These are phyloP conservation scores for Leccinum aurantiacum DNA, from an alignment of 768 basidiomycete genomes.

Conservation along the genomic window DNA sequence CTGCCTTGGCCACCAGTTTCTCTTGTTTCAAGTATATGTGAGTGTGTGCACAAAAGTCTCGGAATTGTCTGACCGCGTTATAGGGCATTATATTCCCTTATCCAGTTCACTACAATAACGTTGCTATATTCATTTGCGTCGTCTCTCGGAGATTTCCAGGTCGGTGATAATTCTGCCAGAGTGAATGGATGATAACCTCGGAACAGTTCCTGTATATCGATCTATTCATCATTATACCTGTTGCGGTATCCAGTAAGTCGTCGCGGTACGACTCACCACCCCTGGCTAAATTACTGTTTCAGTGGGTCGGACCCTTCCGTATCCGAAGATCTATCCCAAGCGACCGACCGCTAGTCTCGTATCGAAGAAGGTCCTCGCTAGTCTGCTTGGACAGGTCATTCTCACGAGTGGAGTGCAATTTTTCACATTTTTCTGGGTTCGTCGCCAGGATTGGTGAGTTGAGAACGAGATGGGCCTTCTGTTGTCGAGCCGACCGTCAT, in stretches of 20 bases:
- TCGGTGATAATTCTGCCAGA: slow-evolving; percentile 32
- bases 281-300: slow-evolving; percentile 10
- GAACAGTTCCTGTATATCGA: slow-evolving; percentile 93
- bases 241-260: slow-evolving; percentile 89
- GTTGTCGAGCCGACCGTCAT: not conserved
- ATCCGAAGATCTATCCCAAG: slow-evolving; percentile 80
- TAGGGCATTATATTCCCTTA: slow-evolving; percentile 97
- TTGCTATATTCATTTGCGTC: slow-evolving; percentile 95
- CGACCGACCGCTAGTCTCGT: slow-evolving; percentile 94
- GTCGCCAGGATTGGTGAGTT: slow-evolving; percentile 75
- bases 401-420: slow-evolving; percentile 81
- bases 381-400: slow-evolving; percentile 89
- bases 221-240: slow-evolving; percentile 94
- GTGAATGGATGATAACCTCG: slow-evolving; percentile 11
- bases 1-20: slow-evolving; percentile 96
- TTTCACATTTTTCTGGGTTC: slow-evolving; percentile 89
- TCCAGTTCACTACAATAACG: slow-evolving; percentile 98
- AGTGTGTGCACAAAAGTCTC: slow-evolving; percentile 32
- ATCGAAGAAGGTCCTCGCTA: slow-evolving; percentile 91
- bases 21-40: slow-evolving; percentile 99
- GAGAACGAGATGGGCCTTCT: not conserved
- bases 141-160: slow-evolving; percentile 95
- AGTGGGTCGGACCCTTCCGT: slow-evolving; percentile 97
- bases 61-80: slow-evolving; percentile 11
- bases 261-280: not conserved